Base-by-base conservation (phyloP, 768 basidiomycete genomes). In the Trametes sanguinea region DNA sequence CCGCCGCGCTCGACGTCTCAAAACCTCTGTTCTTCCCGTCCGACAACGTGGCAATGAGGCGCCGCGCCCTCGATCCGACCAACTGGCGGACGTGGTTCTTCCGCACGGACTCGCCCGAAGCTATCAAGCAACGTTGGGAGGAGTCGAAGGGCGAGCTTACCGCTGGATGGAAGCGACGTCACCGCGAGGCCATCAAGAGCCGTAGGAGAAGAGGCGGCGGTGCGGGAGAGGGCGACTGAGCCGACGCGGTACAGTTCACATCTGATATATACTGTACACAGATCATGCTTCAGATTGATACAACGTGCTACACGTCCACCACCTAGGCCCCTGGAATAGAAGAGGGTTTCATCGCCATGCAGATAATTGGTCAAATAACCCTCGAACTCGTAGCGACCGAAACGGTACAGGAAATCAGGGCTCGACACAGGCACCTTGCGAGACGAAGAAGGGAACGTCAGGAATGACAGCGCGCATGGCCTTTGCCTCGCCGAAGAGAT, bases 151-250 rank as follows among this genome's bases (percentile, higher is more conserved):
- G 78, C 0, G 83, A 85, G 55, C 72, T 93, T 72, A 93, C 92
- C 55, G 78, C 74, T 62, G 88, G 84, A 51, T 93, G 92, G 91
- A 92, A 90, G 76, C 83, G 84, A 69, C 74, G 89, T 50, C 86
- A 85, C 74, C 82, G 86, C 60, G 92, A 93, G 69, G 92, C 90
- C 13, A 81, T 83, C 50, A 91, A 91, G 74, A 77, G 83, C 29
- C 81, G 79, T 64, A 75, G 82, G 65, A 76, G 86, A 61, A 81
- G 83, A 66, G 81, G 76, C 27, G 82, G 79, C 60, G 81, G 74
- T 17, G 80, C 76, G 4, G 81, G 76, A 9, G 78, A 71, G 47
- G 68, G 47, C 11, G 74, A 76, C 52, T 72, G 63, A 59, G 17
- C 33, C 22, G 22, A 17, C 30, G 27, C 1, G 37, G 37, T 35